Evolutionary conservation across 2,329 filamentous ascomycete genomes (phyloP), one percentile per base, ranked within the genome.

Genomic region (Dothiorella sarmentorum): DNA sequence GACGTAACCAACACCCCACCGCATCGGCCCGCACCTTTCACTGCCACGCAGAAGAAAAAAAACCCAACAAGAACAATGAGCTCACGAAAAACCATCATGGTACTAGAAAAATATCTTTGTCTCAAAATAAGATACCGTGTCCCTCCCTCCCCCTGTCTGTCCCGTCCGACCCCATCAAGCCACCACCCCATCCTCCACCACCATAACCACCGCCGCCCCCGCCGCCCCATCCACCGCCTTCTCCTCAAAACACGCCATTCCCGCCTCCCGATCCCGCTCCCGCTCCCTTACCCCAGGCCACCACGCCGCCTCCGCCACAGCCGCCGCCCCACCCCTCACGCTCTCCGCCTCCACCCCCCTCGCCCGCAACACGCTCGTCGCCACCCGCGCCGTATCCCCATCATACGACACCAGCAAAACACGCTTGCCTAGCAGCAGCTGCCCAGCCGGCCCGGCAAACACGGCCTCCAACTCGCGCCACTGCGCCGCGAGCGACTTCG

Each of bases 371-470:
- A 84, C 75, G 56, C 80, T 82, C 2, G 79, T 79, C 2, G 80
- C 82, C 4, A 84, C 75, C 0, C 82, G 74, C 4, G 81, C 74
- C 27, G 76, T 80, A 59, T 85, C 80, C 2, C 82, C 82, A 45
- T 81, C 72, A 53, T 83, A 83, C 65, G 81, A 84, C 9, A 81
- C 65, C 9, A 83, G 63, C 10, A 84, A 63, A 11, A 80, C 65
- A 5, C 72, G 72, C 2, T 18, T 73, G 3, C 63, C 69, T 6
- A 60, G 42, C 1, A 77, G 24, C 13, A 20, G 59, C 58, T 55
- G 44, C 56, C 51, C 59, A 59, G 9, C 67, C 59, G 2, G 58
- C 33, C 3, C 24, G 9, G 9, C 35, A 20, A 83, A 81, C 1
- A 73, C 65, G 2, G 66, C 63, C 31, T 82, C 78, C 2, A 84